Evolutionary conservation across 306 rosid species (phyloP), one percentile per base, ranked within the genome.

Genomic region (Alnus glutinosa): DNA sequence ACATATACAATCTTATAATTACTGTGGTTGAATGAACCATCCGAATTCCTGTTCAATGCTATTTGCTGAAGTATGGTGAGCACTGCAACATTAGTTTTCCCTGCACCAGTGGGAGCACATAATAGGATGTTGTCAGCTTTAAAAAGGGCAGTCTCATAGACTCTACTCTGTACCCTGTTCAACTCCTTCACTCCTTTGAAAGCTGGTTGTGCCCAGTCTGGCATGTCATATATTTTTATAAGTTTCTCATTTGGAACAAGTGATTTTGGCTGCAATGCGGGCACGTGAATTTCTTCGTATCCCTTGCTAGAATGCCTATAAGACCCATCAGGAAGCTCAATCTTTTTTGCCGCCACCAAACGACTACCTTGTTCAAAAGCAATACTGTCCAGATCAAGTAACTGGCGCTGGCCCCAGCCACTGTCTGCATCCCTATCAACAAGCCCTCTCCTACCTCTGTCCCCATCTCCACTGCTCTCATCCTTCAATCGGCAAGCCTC

Each of bases 21-120:
- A 78, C 44, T 39, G 44, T 39, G 44, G 5, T 39, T 39, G 44
- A 39, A 39, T 39, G 44, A 39, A 39, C 44, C 6, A 39, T 39
- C 44, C 44, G 44, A 39, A 39, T 39, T 39, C 44, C 4, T 39
- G 44, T 39, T 39, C 44, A 39, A 39, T 39, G 44, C 44, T 39
- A 39, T 39, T 39, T 39, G 44, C 44, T 39, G 44, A 39, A 39
- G 44, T 39, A 39, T 39, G 44, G 44, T 39, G 44, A 39, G 44
- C 44, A 39, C 44, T 39, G 44, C 99, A 54, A 95, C 99, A 55
- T 95, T 95, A n/a, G 99, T 95, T 86, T 95, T 95, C 57, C 99
- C 99, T 70, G 99, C 99, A 34, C 99, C 98, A 70, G 99, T 95
- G 58, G 99, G 99, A 30, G 99, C 99, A 80, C 99, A 95, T 3